These are phyloP conservation scores for Pythium vanterpoolii DNA, from an alignment of 352 stramenopile genomes.

Conservation along the genomic window DNA sequence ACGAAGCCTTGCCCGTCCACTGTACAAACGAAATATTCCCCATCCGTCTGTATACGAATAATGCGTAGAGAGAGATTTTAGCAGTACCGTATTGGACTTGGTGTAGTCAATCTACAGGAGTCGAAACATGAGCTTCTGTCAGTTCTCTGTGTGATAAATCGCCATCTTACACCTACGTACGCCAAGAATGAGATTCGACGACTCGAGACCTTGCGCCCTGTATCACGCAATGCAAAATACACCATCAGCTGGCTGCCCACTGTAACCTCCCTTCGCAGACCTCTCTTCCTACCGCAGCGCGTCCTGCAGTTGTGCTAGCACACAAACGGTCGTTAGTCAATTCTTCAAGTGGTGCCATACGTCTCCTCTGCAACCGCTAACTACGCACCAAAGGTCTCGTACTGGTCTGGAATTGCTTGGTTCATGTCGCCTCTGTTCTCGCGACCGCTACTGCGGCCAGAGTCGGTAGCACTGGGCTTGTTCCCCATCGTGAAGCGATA, in stretches of 20 bases:
- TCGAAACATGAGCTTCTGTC: neutral
- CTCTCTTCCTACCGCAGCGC: conserved; percentile 37
- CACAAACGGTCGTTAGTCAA: neutral
- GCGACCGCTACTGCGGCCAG: neutral
- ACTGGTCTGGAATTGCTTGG: conserved; percentile 50
- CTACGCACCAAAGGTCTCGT: conserved; percentile 54
- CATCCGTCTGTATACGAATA: neutral
- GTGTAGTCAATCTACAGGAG: conserved; percentile 80
- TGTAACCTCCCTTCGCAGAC: neutral
- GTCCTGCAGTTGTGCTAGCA: conserved; percentile 57
- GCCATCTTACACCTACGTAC: conserved; percentile 27
- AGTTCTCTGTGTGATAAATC: neutral
- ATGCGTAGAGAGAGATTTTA: neutral
- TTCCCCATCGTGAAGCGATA: conserved; percentile 5
- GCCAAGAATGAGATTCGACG: conserved; percentile 64
- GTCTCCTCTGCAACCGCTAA: neutral
- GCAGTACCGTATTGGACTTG: conserved; percentile 60
- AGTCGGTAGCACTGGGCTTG: neutral
- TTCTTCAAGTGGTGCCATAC: neutral
- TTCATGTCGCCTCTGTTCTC: conserved; percentile 26
- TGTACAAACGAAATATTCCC: conserved; percentile 14
- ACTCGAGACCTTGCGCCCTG: conserved; percentile 50
- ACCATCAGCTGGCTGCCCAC: neutral
- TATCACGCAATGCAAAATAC: neutral
- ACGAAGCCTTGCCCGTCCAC: conserved; percentile 67